phyloP scores from a whole-genome alignment of 306 rosid species.

The Erythrophleum fordii region DNA sequence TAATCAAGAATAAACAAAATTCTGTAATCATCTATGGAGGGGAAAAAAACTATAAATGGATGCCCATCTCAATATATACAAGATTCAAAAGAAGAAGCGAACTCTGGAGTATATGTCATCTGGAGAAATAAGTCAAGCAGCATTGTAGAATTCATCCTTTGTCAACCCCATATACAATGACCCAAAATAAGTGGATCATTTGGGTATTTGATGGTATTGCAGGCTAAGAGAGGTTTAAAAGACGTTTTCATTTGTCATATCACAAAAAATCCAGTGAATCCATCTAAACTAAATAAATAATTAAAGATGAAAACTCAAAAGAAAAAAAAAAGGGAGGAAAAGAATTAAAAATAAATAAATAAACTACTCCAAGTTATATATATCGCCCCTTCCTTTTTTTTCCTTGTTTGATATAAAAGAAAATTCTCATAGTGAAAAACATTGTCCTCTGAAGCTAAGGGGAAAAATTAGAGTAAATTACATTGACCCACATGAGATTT shows the following conservation, averaged over 20 bases:
- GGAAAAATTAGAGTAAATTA: neutral
- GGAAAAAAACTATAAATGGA: slow-evolving; percentile 14
- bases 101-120: neutral
- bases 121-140: slow-evolving; percentile 13
- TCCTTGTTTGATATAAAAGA: neutral
- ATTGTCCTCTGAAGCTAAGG: neutral
- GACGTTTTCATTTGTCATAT: neutral
- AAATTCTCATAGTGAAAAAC: slow-evolving; percentile 14
- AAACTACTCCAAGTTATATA: slow-evolving; percentile 2
- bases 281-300: slow-evolving; percentile 5
- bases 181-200: neutral
- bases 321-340: neutral
- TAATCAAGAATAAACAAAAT: slow-evolving; percentile 16
- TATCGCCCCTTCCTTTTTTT: neutral
- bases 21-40: neutral
- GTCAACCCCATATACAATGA: neutral
- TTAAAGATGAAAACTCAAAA: neutral
- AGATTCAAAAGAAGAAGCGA: slow-evolving; percentile 12
- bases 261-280: slow-evolving; percentile 14
- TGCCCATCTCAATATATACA: slow-evolving; percentile 17
- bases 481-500: neutral
- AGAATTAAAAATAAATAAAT: neutral
- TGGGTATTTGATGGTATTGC: slow-evolving; percentile 15
- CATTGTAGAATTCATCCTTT: neutral
- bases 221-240: slow-evolving; percentile 21